Conservation (phyloP, 176 grass and related monocot genomes). For the Hyparrhenia diplandra region DNA sequence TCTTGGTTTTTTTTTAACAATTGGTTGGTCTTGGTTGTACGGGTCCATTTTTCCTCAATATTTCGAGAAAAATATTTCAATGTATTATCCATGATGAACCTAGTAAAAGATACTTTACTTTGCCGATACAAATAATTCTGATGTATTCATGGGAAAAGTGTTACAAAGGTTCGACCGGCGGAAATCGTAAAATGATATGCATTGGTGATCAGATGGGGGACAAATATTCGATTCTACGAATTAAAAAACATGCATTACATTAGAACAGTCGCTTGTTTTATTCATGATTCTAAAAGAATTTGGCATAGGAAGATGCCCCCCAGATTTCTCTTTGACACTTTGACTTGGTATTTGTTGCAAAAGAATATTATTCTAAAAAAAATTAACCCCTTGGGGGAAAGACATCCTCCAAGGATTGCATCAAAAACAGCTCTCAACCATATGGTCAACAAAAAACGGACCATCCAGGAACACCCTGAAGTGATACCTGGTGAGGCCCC, state of each 20-base stretch:
- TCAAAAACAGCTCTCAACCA: neutral
- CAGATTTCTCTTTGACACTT: neutral
- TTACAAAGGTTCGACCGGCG: neutral
- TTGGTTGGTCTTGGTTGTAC: neutral
- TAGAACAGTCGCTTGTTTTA: neutral
- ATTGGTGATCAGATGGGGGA: neutral
- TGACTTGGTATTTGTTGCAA: neutral
- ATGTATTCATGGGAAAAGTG: neutral
- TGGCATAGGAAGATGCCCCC: neutral
- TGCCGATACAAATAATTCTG: neutral
- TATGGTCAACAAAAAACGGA: neutral
- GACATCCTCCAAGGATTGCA: neutral
- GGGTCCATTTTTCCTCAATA: too few species aligned
- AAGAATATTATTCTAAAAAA: neutral
- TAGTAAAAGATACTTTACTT: neutral
- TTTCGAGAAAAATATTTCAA: too few species aligned
- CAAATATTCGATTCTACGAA: neutral
- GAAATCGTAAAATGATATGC: neutral
- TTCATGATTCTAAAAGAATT: neutral
- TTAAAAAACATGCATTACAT: neutral
- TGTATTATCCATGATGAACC: neutral
- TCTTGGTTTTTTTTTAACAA: too few species aligned
- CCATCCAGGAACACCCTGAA: neutral
- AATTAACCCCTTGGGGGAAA: neutral
- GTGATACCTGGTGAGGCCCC: neutral